Base-by-base conservation (phyloP, 371 early-diverging fungal species). In the Actinomortierella wolfii region DNA sequence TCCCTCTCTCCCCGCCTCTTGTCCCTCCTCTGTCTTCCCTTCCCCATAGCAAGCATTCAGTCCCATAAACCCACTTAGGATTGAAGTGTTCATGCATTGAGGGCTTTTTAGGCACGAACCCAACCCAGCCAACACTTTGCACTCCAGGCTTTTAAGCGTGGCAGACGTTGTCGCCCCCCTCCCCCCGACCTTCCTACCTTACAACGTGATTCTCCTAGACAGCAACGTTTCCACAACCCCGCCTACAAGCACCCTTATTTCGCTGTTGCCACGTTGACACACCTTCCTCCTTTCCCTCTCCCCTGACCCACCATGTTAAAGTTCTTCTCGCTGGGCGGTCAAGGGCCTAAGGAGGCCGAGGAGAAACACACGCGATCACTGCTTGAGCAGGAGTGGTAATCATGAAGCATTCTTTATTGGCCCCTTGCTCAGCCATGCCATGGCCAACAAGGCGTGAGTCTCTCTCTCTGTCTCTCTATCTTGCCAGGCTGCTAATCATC, bases 351-450 rank as follows among this genome's bases (percentile, higher is more conserved):
- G 54, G 71, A 71, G 50, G 59, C 47, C 44, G 71, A 71, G 44
- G 71, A 71, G 25, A 71, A 65, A 46, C 71, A 71, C 55, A 71
- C 71, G 42, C 71, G 71, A 24, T 61, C 61, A 39, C 51, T 70
- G 23, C 58, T 70, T 18, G 71, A 70, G 34, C 65, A 64, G 47
- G 65, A 64, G 64, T 70, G 71, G 71, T 61, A 70, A 60, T 58
- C 64, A 47, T 11, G 15, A 2, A 20, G 47, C 47, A 18, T 20
- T 11, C 15, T 44, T 20, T 3, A 15, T 44, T 44, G 3, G 44
- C 15, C 41, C 2, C 13, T 20, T 4, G 6, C 44, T 44, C 44
- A 3, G 20, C 44, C 13, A 13, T 13, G 15, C n/a, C 44, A 44
- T n/a, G n/a, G n/a, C n/a, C n/a, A n/a, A n/a, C n/a, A n/a, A n/a